These are phyloP conservation scores for Solanum pimpinellifolium DNA, from an alignment of 257 asterid species.

Conservation along the genomic window DNA sequence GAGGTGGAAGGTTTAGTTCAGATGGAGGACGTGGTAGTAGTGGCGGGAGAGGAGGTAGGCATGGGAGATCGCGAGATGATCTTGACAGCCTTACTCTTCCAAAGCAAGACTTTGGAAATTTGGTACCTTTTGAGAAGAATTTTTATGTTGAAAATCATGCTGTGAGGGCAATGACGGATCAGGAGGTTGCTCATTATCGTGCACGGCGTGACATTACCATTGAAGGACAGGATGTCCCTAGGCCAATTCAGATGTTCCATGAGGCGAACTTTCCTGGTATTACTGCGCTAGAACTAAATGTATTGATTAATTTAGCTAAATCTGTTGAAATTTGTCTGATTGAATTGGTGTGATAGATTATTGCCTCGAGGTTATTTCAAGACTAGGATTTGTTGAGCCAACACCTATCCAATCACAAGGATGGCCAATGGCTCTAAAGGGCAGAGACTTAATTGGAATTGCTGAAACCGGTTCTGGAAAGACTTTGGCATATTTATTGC, in stretches of 20 bases:
- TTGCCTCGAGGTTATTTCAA: slow-evolving; percentile 70
- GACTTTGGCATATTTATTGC: slow-evolving; percentile 75
- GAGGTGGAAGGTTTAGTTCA: slow-evolving; percentile 27
- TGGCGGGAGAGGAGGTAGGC: slow-evolving; percentile 38
- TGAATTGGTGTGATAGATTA: slow-evolving; percentile 34
- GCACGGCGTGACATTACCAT: slow-evolving; percentile 60
- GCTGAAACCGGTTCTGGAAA: slow-evolving; percentile 98
- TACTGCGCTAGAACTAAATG: not conserved
- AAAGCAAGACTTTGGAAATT: slow-evolving; percentile 61
- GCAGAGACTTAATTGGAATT: slow-evolving; percentile 82
- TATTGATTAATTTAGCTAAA: not conserved
- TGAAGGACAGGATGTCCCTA: slow-evolving; percentile 75
- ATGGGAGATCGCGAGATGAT: slow-evolving; percentile 46
- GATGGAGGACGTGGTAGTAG: slow-evolving; percentile 25
- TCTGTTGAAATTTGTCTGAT: slow-evolving; percentile 1
- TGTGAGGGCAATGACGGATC: slow-evolving; percentile 65
- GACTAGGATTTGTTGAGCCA: slow-evolving; percentile 80
- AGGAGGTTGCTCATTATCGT: slow-evolving; percentile 59
- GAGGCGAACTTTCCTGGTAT: slow-evolving; percentile 88
- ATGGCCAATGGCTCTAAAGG: slow-evolving; percentile 96
- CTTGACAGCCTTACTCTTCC: slow-evolving; percentile 63
- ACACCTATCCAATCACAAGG: slow-evolving; percentile 93
- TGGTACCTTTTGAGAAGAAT: slow-evolving; percentile 69
- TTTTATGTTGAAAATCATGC: slow-evolving; percentile 71
- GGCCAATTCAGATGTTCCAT: slow-evolving; percentile 66